Base-by-base conservation (phyloP, 2,329 filamentous ascomycete species). In the Botrytis hyacinthi region DNA sequence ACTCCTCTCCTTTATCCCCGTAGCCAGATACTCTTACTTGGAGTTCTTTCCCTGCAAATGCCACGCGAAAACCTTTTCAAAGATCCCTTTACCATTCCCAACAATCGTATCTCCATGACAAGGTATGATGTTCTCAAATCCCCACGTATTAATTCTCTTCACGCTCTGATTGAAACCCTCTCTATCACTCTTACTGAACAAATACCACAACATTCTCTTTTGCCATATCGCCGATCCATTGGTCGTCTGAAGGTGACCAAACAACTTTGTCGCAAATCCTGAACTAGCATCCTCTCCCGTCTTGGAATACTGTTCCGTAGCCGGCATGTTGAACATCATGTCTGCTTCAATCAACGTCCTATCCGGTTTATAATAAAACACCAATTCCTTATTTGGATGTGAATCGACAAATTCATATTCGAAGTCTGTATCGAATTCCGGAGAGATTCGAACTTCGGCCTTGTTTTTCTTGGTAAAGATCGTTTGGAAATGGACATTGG, bases 51-150 rank as follows among this genome's bases (percentile, higher is more conserved):
- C 84, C 73, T 88, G 84, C 80, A 97, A 81, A 84, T 97, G 93
- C 94, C 95, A 98, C 78, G 88, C 87, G 83, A 97, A 93, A 20
- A 97, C 86, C 82, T 92, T 93, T 79, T 87, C 84, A 77, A 95
- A 97, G 26, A 93, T 85, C 18, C 87, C 87, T 86, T 97, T 97
- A 16, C 88, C 94, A 75, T 85, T 82, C 2, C 84, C 85, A 81
- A 96, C 91, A 77, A 98, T 90, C 26, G 93, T 91, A 83, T 99
- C 96, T 14, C 96, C 96, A 83, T 99, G 96, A 81, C 95, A 98
- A 0, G 95, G 94, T 74, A 99, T 90, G 69, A 98, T 86, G 57
- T 90, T 90, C 76, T 91, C 89, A 81, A 98, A 97, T 74, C 95
- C 91, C 95, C 95, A 99, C 72, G 83, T 81, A 71, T 90, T 85